These are phyloP conservation scores for Trypanosoma theileri DNA, from an alignment of 208 protist genomes.

Conservation along the genomic window DNA sequence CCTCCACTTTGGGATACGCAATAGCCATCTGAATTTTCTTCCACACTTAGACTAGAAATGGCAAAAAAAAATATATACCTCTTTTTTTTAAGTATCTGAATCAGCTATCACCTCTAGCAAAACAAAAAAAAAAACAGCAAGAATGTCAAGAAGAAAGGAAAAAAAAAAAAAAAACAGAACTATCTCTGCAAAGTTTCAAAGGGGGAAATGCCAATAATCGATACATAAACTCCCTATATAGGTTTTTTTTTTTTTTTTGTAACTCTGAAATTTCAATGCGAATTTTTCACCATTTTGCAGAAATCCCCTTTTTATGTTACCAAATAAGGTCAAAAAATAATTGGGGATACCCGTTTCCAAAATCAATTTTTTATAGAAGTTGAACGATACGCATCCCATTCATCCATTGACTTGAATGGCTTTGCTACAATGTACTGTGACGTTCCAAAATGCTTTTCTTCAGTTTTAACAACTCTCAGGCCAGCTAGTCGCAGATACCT, in stretches of 20 bases:
- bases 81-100: background rate
- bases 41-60: background rate
- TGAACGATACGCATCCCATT: conserved; percentile 46
- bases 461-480: conserved; percentile 59
- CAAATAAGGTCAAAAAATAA: background rate
- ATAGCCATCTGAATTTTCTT: conserved; percentile 35
- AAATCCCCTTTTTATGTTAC: no score
- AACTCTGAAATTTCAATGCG: no score
- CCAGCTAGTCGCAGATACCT: conserved; percentile 69
- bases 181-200: no score
- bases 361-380: background rate
- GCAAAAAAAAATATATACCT: background rate
- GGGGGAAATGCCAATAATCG: no score
- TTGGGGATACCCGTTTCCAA: no score
- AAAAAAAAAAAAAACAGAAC: background rate
- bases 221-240: no score
- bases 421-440: conserved; percentile 84
- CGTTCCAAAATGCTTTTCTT: conserved; percentile 86
- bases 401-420: conserved; percentile 80
- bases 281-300: no score
- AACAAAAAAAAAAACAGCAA: background rate
- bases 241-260: no score
- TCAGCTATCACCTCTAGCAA: no score
- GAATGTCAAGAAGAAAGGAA: background rate
- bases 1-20: conserved; percentile 32